phyloP scores from a whole-genome alignment of 1,284 basidiomycete species.

The Papiliotrema laurentii region DNA sequence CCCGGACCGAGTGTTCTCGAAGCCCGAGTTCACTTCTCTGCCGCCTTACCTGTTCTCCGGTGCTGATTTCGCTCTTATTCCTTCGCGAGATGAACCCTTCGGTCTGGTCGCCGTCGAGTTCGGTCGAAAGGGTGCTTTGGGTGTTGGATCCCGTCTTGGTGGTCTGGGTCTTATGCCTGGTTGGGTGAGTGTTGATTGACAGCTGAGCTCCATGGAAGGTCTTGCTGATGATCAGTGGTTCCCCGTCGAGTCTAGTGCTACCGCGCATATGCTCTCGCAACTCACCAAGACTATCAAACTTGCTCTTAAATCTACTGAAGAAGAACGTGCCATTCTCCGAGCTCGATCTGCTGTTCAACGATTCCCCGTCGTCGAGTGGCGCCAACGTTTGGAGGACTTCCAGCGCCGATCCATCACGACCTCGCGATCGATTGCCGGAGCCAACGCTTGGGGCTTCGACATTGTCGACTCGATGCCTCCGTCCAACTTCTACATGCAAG shows the following conservation, averaged over 20 bases:
- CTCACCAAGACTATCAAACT: conserved; percentile 88
- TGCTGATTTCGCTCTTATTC: conserved; percentile 88
- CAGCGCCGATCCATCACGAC: conserved; percentile 73
- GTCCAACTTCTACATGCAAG: conserved; percentile 27
- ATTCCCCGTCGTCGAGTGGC: conserved; percentile 95
- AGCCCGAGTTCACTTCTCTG: conserved; percentile 89
- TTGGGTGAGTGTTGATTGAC: conserved; percentile 74
- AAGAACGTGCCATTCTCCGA: conserved; percentile 83
- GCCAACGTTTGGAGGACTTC: conserved; percentile 89
- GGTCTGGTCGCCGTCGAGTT: conserved; percentile 92
- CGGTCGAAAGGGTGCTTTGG: conserved; percentile 87
- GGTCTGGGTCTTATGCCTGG: conserved; percentile 94
- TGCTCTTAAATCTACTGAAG: conserved; percentile 80
- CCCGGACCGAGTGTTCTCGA: conserved; percentile 85
- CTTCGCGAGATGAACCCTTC: conserved; percentile 90
- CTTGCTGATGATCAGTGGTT: conserved; percentile 65
- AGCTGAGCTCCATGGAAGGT: not conserved
- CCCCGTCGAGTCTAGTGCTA: conserved; percentile 85
- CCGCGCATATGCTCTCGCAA: conserved; percentile 90
- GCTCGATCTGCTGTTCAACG: conserved; percentile 87
- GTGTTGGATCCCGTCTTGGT: conserved; percentile 85
- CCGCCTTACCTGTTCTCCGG: conserved; percentile 88
- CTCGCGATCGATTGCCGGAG: conserved; percentile 64
- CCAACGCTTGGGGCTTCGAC: conserved; percentile 63
- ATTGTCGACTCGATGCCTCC: conserved; percentile 20